These are phyloP conservation scores for Magnolia sinica DNA, from an alignment of 164 flowering plant genomes.

Conservation along the genomic window DNA sequence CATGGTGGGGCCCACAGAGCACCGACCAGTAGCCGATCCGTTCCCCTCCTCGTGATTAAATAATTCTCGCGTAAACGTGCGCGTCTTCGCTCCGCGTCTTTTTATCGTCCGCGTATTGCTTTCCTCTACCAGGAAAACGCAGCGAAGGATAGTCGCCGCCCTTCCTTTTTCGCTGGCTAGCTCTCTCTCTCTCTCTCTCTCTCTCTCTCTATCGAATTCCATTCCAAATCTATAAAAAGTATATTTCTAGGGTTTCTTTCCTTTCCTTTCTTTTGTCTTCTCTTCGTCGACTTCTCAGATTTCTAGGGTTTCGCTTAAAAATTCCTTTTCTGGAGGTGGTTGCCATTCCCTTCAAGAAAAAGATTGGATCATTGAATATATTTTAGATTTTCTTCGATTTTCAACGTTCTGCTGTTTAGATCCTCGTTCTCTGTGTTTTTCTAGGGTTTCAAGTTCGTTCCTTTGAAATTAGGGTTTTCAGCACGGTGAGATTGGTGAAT, in stretches of 20 bases:
- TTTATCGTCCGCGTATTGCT: background rate
- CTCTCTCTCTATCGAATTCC: background rate
- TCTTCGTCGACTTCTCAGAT: background rate
- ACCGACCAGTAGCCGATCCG: no score
- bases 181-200: background rate
- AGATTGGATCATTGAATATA: no score
- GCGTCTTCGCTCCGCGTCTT: background rate
- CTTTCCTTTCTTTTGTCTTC: background rate
- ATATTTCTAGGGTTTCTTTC: background rate
- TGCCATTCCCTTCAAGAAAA: no score
- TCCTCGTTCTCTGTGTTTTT: background rate
- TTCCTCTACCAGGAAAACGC: background rate
- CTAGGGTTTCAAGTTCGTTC: background rate
- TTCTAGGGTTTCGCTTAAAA: background rate
- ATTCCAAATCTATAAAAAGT: background rate
- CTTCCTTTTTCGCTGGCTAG: background rate
- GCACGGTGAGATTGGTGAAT: no score
- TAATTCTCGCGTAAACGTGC: background rate
- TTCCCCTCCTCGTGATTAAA: no score
- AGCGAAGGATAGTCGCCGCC: background rate
- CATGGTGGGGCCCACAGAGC: no score
- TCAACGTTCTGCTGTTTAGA: background rate
- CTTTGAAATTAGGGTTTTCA: background rate
- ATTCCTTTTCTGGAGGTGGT: background rate
- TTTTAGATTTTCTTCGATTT: no score